Conservation (phyloP, 352 stramenopile genomes). For the Pythium chondricola region DNA sequence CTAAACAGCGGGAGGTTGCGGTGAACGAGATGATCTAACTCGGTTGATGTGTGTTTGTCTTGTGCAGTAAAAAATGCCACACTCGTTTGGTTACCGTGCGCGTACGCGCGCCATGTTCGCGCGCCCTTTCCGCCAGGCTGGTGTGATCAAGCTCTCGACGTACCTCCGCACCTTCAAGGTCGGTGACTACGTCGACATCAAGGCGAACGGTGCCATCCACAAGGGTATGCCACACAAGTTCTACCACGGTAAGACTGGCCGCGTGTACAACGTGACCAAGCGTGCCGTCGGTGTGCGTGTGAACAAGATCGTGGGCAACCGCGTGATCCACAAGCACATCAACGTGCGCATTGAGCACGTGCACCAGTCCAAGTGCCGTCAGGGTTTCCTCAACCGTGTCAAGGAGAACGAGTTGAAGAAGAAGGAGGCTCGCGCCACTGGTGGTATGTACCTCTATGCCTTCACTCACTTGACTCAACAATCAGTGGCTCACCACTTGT, state of each 20-base stretch:
- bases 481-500: too few species aligned
- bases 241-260: constrained; percentile 99
- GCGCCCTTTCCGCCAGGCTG: constrained; percentile 96
- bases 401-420: constrained; percentile 98
- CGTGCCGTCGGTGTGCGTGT: constrained; percentile 97
- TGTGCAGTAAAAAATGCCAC: constrained; percentile 92
- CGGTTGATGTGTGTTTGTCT: neutral
- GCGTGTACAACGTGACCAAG: constrained; percentile 99
- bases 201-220: constrained; percentile 98
- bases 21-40: too few species aligned
- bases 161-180: constrained; percentile 99
- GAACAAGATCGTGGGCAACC: constrained; percentile 98
- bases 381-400: constrained; percentile 97
- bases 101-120: constrained; percentile 99
- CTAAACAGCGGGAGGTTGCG: too few species aligned
- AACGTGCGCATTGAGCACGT: constrained; percentile 99
- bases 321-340: constrained; percentile 99
- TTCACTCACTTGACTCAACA: too few species aligned
- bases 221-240: constrained; percentile 99
- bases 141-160: constrained; percentile 95
- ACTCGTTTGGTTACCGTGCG: constrained; percentile 98
- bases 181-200: constrained; percentile 99
- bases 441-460: constrained; percentile 38
- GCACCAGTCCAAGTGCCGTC: constrained; percentile 96
- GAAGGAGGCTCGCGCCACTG: constrained; percentile 91